Conservation (phyloP, 257 asterid species). For the Rauvolfia tetraphylla region DNA sequence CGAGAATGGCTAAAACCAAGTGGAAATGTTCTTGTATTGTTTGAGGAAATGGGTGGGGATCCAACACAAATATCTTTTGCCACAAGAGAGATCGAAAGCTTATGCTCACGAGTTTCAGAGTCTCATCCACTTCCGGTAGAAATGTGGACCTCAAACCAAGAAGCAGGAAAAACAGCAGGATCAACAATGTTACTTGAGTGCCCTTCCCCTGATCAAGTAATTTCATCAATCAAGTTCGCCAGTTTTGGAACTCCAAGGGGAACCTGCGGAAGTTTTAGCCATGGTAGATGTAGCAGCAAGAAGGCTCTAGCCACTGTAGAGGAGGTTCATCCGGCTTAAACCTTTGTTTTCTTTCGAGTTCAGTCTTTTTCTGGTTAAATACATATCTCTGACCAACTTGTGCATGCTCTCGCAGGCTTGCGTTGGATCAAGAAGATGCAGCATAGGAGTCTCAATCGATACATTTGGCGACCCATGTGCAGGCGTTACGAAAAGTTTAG, state of each 20-base stretch:
- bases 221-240: constrained; percentile 68
- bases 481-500: constrained; percentile 59
- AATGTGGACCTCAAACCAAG: constrained; percentile 57
- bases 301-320: constrained; percentile 52
- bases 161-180: constrained; percentile 27
- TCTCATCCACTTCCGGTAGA: constrained; percentile 70
- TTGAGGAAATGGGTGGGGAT: constrained; percentile 87
- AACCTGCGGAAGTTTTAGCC: constrained; percentile 74
- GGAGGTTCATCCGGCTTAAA: constrained; percentile 40
- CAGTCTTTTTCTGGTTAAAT: not conserved
- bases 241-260: constrained; percentile 92
- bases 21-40: constrained; percentile 61
- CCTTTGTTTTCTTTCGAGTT: not conserved
- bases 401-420: constrained; percentile 50
- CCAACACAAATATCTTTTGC: constrained; percentile 73
- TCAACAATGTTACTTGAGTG: constrained; percentile 59
- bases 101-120: constrained; percentile 67
- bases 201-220: constrained; percentile 59
- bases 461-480: constrained; percentile 78
- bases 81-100: constrained; percentile 45
- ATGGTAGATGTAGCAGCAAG: constrained; percentile 73
- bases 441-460: constrained; percentile 50
- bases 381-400: not conserved
- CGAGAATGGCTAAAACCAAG: constrained; percentile 74
- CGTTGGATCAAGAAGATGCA: constrained; percentile 69